Percentiles rank a stretch among this genome's conserved stretches.
These are phyloP conservation scores for Chlamydomonas applanata DNA, from an alignment of 139 green algal species.

Conservation along the genomic window DNA sequence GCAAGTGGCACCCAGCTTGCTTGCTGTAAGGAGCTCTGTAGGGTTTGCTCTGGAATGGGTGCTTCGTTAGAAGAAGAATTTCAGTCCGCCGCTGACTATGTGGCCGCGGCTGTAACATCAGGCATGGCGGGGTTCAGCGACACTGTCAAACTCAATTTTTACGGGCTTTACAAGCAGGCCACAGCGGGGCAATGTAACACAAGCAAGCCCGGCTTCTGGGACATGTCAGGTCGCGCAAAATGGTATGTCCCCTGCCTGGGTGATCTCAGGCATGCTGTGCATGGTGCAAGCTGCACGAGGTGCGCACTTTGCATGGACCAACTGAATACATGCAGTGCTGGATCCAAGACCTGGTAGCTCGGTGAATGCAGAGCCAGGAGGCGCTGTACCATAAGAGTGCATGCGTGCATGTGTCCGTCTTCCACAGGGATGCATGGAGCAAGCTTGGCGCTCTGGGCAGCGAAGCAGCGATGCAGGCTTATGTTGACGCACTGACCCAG, in stretches of 20 bases:
- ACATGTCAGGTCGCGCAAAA: neutral
- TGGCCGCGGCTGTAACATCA: neutral
- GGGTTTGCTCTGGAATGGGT: too few relatives aligned
- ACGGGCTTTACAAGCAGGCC: slow-evolving; percentile 5
- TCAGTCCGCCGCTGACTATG: neutral
- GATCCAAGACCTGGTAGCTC: neutral
- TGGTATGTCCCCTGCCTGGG: neutral
- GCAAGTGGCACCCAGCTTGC: too few relatives aligned
- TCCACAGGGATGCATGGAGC: neutral
- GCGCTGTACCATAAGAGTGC: too few relatives aligned
- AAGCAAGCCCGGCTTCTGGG: neutral
- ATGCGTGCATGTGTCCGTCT: too few relatives aligned
- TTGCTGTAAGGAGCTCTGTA: too few relatives aligned
- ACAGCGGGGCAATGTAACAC: neutral
- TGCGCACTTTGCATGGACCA: neutral
- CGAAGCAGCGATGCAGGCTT: neutral
- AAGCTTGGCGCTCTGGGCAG: neutral
- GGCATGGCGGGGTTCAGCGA: neutral
- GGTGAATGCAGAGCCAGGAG: too few relatives aligned
- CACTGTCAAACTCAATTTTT: neutral
- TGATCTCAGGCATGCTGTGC: neutral
- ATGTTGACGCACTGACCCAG: neutral
- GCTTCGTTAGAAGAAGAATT: slow-evolving; percentile 8
- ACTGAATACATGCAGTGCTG: too few relatives aligned
- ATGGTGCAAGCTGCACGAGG: neutral